A percentile compares a stretch with the other conserved stretches of the same genome.
These are phyloP conservation scores for Chiua virens DNA, from an alignment of 768 basidiomycete genomes.

Conservation along the genomic window DNA sequence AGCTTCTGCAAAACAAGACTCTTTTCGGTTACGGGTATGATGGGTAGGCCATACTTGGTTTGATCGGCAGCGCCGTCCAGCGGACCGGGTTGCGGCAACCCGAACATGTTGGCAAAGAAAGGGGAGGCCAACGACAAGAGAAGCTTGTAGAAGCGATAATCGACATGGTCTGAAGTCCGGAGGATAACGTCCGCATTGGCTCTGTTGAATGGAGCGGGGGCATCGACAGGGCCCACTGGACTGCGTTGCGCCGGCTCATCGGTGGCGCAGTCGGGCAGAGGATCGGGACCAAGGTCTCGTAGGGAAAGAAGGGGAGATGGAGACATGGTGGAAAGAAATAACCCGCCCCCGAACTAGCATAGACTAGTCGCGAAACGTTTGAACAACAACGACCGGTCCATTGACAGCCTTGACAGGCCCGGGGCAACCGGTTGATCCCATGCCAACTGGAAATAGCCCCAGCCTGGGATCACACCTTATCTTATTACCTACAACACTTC, in stretches of 20 bases:
- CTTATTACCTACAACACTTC: no score
- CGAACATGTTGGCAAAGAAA: conserved; percentile 57
- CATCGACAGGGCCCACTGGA: conserved; percentile 22
- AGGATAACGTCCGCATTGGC: conserved; percentile 53
- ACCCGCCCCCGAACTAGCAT: conserved; percentile 9
- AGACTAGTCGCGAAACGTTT: conserved; percentile 1
- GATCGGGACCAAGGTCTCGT: conserved; percentile 5
- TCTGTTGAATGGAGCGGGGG: conserved; percentile 46
- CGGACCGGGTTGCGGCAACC: conserved; percentile 44
- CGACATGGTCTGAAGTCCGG: conserved; percentile 50
- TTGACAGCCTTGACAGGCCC: no score
- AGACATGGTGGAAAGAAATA: conserved; percentile 12
- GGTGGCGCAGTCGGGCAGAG: neutral
- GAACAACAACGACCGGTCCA: neutral
- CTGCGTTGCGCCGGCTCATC: conserved; percentile 4
- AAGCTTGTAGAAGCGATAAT: conserved; percentile 54
- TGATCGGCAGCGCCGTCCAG: conserved; percentile 29
- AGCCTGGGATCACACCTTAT: no score
- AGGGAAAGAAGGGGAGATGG: conserved; percentile 5
- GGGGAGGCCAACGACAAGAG: conserved; percentile 57
- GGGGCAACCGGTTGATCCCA: conserved; percentile 8
- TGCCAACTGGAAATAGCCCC: no score
- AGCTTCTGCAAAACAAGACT: conserved; percentile 40
- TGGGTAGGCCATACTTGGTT: conserved; percentile 36
- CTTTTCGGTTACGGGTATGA: conserved; percentile 51